Base-by-base conservation (phyloP, 225 moss, liverwort and hornwort genomes). In the Straminergon stramineum region DNA sequence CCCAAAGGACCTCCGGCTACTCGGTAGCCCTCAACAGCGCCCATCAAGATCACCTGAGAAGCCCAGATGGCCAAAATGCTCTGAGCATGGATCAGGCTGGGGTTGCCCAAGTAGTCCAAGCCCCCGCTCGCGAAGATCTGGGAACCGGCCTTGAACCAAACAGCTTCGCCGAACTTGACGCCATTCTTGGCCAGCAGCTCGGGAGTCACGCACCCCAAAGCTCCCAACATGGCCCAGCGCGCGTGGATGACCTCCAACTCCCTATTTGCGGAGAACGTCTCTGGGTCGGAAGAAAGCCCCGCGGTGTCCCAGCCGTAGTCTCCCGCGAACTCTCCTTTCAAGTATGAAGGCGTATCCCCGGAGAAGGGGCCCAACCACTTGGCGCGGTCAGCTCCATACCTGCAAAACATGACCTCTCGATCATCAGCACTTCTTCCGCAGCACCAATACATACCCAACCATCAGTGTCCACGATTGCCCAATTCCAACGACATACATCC, bases 101-200 rank as follows among this genome's bases (percentile, higher is more conserved):
- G 63, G 66, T 88, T 88, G 83, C 88, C 88, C 75, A 89, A 57
- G 67, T 84, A 89, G 28, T 89, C 89, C 43, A 89, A 26, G 6
- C 87, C 83, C 28, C 90, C 90, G 55, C 56, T 78, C 15, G 91
- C 79, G 89, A 92, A 92, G 75, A 82, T 87, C 90, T 92, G 87
- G 30, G 90, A 87, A 7, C 79, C 87, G 17, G 87, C 87, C 79
- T 87, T 79, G 79, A 87, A 79, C 79, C 87, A 87, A 16, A 79
- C 87, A 0, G 87, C 61, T 3, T 87, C 86, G 65, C 86, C 86
- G 78, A 87, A 87, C 78, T 61, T 61, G 10, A 64, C n/a, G 9
- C 86, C 86, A 23, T 87, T 87, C 78, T 87, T 87, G 18, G 86
- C 86, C 77, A 87, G 6, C 65, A 87, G 31, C 79, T 87, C 87